Evolutionary conservation across 495 filamentous ascomycete genomes (phyloP).

Genomic region (Apiosordaria backusii): DNA sequence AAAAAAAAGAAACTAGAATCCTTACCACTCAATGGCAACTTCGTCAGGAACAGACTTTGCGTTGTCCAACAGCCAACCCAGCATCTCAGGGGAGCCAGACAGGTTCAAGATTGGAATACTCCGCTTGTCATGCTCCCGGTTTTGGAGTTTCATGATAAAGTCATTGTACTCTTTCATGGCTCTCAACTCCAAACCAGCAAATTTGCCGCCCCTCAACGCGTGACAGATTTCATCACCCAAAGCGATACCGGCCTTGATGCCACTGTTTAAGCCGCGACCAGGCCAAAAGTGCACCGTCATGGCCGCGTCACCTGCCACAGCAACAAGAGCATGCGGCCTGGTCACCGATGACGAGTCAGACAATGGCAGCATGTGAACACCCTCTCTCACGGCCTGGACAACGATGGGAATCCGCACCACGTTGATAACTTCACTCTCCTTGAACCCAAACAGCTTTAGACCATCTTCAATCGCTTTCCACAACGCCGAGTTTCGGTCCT

Average conservation of each 20-base stretch:
- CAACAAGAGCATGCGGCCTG: slow-evolving; percentile 34
- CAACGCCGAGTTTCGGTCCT: slow-evolving; percentile 28
- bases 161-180: slow-evolving; percentile 38
- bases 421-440: slow-evolving; percentile 40
- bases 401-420: slow-evolving; percentile 41
- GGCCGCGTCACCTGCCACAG: slow-evolving; percentile 33
- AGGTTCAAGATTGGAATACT: slow-evolving; percentile 40
- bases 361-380: slow-evolving; percentile 32
- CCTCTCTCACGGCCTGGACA: slow-evolving; percentile 38
- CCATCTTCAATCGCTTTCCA: slow-evolving; percentile 41
- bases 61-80: slow-evolving; percentile 32
- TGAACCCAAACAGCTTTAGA: slow-evolving; percentile 40
- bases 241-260: slow-evolving; percentile 35
- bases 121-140: slow-evolving; percentile 38
- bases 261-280: slow-evolving; percentile 34
- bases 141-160: slow-evolving; percentile 37
- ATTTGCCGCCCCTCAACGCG: slow-evolving; percentile 28
- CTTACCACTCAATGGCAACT: slow-evolving; percentile 33
- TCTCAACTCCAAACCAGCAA: slow-evolving; percentile 28
- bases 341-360: slow-evolving; percentile 28
- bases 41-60: slow-evolving; percentile 30
- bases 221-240: slow-evolving; percentile 36
- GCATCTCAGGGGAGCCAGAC: slow-evolving; percentile 34
- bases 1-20: not conserved
- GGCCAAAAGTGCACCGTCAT: slow-evolving; percentile 41